phyloP scores from a whole-genome alignment of 306 rosid species.

The Quercus glauca region DNA sequence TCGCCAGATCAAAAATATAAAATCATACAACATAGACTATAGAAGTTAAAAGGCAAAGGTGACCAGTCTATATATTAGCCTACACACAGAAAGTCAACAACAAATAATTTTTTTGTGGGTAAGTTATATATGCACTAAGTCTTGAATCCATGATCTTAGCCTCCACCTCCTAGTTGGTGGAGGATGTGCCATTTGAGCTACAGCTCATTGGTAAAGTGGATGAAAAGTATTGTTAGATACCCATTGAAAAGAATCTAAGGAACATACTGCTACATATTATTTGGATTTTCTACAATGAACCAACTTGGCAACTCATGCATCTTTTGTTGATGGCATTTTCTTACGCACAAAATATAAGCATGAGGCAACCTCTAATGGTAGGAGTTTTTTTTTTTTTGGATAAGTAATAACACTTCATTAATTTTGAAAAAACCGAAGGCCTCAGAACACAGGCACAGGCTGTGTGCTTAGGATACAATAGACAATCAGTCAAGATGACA shows the following conservation, averaged over 20 bases:
- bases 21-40: no score
- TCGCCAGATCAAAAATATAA: not conserved
- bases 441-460: no score
- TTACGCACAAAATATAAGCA: not conserved
- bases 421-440: no score
- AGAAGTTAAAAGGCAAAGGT: no score
- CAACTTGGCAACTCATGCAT: not conserved
- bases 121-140: not conserved
- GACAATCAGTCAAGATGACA: no score
- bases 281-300: not conserved
- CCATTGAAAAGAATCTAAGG: not conserved
- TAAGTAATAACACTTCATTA: no score
- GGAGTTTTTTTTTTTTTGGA: no score
- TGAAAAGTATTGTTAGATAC: not conserved
- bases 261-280: not conserved
- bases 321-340: not conserved
- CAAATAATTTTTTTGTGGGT: not conserved
- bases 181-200: not conserved
- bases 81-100: not conserved
- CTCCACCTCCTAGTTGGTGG: not conserved
- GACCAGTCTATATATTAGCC: no score
- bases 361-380: not conserved
- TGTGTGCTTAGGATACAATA: no score
- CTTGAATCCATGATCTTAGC: not conserved
- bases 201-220: not conserved